Conservation (phyloP, 129 eudicot genomes). For the Flaveria bidentis region DNA sequence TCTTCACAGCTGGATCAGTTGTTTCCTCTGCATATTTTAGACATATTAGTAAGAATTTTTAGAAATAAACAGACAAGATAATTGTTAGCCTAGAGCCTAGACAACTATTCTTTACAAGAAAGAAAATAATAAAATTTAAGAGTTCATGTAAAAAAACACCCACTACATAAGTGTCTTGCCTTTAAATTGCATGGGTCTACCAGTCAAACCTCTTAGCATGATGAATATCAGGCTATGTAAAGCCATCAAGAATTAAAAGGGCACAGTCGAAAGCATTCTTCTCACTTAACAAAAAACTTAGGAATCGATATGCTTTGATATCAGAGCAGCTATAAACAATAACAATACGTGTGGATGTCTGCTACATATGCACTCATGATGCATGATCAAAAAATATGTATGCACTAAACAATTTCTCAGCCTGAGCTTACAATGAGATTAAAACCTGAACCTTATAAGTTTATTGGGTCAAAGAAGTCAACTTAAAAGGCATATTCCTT, state of each 20-base stretch:
- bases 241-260: not conserved
- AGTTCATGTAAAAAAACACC: conserved; percentile 1
- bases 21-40: conserved; percentile 42
- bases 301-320: not conserved
- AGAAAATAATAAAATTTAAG: not conserved
- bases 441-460: too few species aligned
- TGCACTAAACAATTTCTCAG: not conserved
- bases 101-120: not conserved
- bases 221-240: not conserved
- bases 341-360: not conserved
- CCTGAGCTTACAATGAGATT: too few species aligned
- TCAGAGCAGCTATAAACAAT: not conserved
- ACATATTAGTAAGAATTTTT: conserved; percentile 6
- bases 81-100: conserved; percentile 6
- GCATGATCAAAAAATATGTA: not conserved
- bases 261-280: not conserved
- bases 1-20: conserved; percentile 33
- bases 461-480: not conserved
- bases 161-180: not conserved
- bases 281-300: not conserved
- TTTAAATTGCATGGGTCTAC: not conserved
- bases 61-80: not conserved
- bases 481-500: conserved; percentile 15
- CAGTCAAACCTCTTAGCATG: too few species aligned
- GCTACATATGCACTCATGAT: too few species aligned